Evolutionary conservation across 805 yeast species (phyloP).

Genomic region (Brettanomyces anomalus): DNA sequence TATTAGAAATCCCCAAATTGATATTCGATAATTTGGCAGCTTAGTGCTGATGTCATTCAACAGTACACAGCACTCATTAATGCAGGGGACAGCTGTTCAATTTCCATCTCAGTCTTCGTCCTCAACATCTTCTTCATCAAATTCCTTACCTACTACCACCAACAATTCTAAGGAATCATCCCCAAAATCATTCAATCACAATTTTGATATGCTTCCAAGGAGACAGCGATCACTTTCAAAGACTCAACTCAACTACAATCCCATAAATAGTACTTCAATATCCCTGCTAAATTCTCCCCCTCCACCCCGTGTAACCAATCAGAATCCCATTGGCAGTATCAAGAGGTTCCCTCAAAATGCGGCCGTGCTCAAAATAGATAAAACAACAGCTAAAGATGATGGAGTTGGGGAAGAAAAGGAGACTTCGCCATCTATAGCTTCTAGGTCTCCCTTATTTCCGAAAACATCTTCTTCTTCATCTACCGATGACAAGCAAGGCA

Average conservation of each 20-base stretch:
- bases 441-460: background rate
- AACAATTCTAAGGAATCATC: too few relatives aligned
- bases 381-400: background rate
- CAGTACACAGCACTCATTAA: too few relatives aligned
- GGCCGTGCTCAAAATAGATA: background rate
- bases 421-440: slow-evolving; percentile 1
- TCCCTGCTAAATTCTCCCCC: slow-evolving; percentile 7
- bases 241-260: slow-evolving; percentile 24
- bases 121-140: background rate
- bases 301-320: background rate
- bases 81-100: too few relatives aligned
- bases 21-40: too few relatives aligned
- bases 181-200: too few relatives aligned
- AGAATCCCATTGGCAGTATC: too few relatives aligned
- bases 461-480: background rate
- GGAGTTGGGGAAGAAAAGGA: background rate
- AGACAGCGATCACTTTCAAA: slow-evolving; percentile 27
- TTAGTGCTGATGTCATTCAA: too few relatives aligned
- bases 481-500: background rate
- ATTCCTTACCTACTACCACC: too few relatives aligned
- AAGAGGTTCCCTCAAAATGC: too few relatives aligned
- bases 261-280: slow-evolving; percentile 14
- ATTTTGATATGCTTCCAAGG: background rate
- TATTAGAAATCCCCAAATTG: too few relatives aligned
- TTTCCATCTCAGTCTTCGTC: background rate